Conservation (phyloP, 768 basidiomycete genomes). For the Lactifluus piperatus region DNA sequence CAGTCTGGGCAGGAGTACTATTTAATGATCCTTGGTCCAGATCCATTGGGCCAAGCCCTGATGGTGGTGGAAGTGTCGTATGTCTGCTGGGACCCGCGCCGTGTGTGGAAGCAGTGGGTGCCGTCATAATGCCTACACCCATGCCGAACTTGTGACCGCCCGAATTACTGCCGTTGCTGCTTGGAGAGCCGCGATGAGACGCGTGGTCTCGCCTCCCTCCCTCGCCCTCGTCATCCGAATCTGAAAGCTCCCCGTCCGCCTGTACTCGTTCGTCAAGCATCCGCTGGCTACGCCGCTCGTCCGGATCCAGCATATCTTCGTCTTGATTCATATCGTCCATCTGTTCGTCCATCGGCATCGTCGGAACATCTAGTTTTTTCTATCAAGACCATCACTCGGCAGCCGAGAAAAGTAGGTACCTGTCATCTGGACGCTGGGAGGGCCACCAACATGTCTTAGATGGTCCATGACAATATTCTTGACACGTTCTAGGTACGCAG, state of each 20-base stretch:
- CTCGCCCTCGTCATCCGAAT: slow-evolving; percentile 96
- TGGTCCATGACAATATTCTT: slow-evolving; percentile 90
- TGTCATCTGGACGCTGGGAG: slow-evolving; percentile 88
- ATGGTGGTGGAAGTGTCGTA: slow-evolving; percentile 17
- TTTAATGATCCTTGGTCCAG: slow-evolving; percentile 10
- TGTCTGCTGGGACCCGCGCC: slow-evolving; percentile 60
- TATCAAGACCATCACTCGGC: not conserved
- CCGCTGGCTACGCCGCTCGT: slow-evolving; percentile 67
- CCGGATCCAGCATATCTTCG: slow-evolving; percentile 70
- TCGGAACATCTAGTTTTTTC: slow-evolving; percentile 59
- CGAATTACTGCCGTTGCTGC: slow-evolving; percentile 34
- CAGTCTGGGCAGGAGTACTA: not conserved
- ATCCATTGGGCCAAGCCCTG: slow-evolving; percentile 15
- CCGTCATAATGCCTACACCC: slow-evolving; percentile 62
- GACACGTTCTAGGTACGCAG: slow-evolving; percentile 87
- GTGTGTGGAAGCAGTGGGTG: slow-evolving; percentile 49
- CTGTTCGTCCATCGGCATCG: slow-evolving; percentile 74
- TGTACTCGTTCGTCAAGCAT: slow-evolving; percentile 77
- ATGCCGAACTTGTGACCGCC: slow-evolving; percentile 46
- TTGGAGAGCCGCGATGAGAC: slow-evolving; percentile 32
- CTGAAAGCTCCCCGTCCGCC: slow-evolving; percentile 83
- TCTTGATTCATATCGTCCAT: slow-evolving; percentile 75
- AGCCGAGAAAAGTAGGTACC: slow-evolving; percentile 35
- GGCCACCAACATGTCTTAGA: slow-evolving; percentile 73
- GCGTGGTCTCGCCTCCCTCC: slow-evolving; percentile 70